Evolutionary conservation across 805 yeast genomes (phyloP), one percentile per base, ranked within the genome.

Genomic region (Pichia gijzeniarum): DNA sequence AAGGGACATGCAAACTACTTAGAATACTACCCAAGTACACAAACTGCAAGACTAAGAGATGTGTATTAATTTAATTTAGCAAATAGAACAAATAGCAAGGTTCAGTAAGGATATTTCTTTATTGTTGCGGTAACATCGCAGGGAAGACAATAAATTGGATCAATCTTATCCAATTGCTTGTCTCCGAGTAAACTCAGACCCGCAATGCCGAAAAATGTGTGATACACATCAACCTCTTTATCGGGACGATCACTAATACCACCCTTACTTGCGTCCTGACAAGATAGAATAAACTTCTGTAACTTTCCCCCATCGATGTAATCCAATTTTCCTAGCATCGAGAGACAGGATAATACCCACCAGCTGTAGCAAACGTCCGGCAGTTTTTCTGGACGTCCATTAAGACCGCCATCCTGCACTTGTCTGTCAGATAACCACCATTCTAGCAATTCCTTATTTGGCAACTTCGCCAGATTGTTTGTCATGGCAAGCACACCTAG

Each of bases 321-420:
- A 52, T 85, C 76, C 17, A 80, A 61, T 50, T 76, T 79, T 0
- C 68, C 76, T 18, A 91, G 69, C 32, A 87, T 80, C 0, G 84
- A 74, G 47, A 90, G 64, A 2, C 88, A 74, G 2, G 95, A 82
- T 19, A 89, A 62, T 9, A 89, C 95, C 99, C 99, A 93, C 96
- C 97, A 93, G 55, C 93, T 81, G 61, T 93, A 93, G 61, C 99
- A 93, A n/a, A 87, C 96, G 63, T 93, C 99, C 0, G 98, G 95
- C 17, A 88, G 67, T 61, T 93, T 93, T 48, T 93, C 95, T 0
- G 98, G 96, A 41, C 99, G 74, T 1, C 99, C 99, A 59, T 93
- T 93, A 45, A 93, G 71, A 0, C 99, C 99, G 5, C 99, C 99
- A 25, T 74, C 74, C 5, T 76, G 72, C 8, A 87, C 75, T 63